Evolutionary conservation across 257 asterid species (phyloP).

Genomic region (Nicotiana tabacum): DNA sequence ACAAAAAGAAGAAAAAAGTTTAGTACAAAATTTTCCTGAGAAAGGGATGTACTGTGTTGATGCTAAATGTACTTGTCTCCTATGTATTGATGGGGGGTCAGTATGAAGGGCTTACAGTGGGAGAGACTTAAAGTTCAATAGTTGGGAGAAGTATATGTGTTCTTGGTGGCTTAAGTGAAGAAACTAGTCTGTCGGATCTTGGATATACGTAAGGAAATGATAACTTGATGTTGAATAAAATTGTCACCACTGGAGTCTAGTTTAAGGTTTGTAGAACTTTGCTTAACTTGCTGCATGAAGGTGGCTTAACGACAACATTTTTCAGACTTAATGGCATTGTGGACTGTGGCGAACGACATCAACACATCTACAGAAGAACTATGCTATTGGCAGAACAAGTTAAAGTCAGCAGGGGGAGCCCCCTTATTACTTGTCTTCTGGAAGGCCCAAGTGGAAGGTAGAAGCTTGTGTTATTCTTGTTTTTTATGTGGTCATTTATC

Average conservation of each 20-base stretch:
- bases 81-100: background rate
- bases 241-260: background rate
- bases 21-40: background rate
- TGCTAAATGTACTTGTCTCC: background rate
- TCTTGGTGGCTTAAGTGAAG: background rate
- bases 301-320: conserved; percentile 11
- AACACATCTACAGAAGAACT: conserved; percentile 66
- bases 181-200: background rate
- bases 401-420: conserved; percentile 83
- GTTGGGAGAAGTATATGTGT: background rate
- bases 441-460: conserved; percentile 99
- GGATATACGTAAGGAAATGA: background rate
- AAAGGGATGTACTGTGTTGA: background rate
- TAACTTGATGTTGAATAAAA: background rate
- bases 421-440: conserved; percentile 84
- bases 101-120: background rate
- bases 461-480: conserved; percentile 16
- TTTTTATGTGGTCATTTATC: background rate
- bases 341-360: conserved; percentile 77
- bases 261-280: background rate
- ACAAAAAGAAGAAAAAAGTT: too few species aligned
- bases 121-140: background rate
- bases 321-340: conserved; percentile 79
- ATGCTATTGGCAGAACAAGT: conserved; percentile 93
- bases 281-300: background rate